Percentiles rank a stretch among this genome's conserved stretches.
phyloP scores from a whole-genome alignment of 805 yeast species.

The Tetrapisispora nanseiensis region DNA sequence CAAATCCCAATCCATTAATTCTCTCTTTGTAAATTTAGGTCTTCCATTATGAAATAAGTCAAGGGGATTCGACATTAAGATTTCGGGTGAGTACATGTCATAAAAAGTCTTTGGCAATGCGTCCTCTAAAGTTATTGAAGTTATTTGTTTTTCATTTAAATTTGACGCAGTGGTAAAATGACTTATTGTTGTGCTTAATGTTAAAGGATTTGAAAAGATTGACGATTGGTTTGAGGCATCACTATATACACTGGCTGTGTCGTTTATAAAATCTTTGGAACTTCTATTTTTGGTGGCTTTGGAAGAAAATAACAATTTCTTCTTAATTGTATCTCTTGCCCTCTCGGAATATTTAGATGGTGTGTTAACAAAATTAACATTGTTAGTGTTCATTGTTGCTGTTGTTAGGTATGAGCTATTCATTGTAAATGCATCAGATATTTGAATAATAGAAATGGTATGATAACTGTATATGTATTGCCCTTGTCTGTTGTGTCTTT shows the following conservation, averaged over 20 bases:
- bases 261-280: too few relatives aligned
- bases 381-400: not conserved
- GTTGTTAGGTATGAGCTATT: not conserved
- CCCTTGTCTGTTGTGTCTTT: too few relatives aligned
- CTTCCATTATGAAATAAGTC: slow-evolving; percentile 43
- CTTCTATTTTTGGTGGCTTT: not conserved
- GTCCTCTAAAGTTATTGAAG: slow-evolving; percentile 33
- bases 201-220: slow-evolving; percentile 18
- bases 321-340: slow-evolving; percentile 29
- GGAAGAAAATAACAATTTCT: slow-evolving; percentile 15
- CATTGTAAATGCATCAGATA: not conserved
- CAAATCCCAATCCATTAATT: slow-evolving; percentile 58
- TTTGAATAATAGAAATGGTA: too few relatives aligned
- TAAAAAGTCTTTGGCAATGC: slow-evolving; percentile 43
- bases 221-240: slow-evolving; percentile 1
- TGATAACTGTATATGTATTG: too few relatives aligned
- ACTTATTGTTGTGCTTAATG: slow-evolving; percentile 3
- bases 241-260: not conserved
- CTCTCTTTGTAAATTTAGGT: slow-evolving; percentile 53
- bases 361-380: slow-evolving; percentile 24
- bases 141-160: slow-evolving; percentile 8
- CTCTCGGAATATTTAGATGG: slow-evolving; percentile 29
- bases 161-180: slow-evolving; percentile 4
- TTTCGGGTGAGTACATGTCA: slow-evolving; percentile 51
- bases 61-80: slow-evolving; percentile 34